A percentile compares a stretch with the other conserved stretches of the same genome.
Conservation (phyloP, 805 yeast genomes). For the Candida morakotiae region DNA sequence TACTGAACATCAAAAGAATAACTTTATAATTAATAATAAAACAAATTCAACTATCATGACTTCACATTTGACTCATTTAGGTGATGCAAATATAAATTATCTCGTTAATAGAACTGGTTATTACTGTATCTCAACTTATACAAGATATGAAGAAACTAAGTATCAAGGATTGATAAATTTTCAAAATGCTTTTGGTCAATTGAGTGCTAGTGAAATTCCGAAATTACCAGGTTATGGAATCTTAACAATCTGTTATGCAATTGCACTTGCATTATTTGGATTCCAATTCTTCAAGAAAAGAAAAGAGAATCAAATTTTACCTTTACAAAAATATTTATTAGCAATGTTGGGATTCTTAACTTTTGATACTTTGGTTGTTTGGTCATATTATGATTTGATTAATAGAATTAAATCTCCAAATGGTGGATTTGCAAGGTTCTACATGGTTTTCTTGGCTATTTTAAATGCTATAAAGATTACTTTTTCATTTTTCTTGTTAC, state of each 20-base stretch:
- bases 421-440: slow-evolving; percentile 58
- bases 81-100: slow-evolving; percentile 60
- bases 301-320: slow-evolving; percentile 68
- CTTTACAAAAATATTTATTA: slow-evolving; percentile 85
- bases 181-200: slow-evolving; percentile 87
- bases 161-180: slow-evolving; percentile 73
- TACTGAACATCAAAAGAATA: slow-evolving; percentile 48
- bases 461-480: slow-evolving; percentile 79
- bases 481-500: slow-evolving; percentile 79
- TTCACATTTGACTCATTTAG: slow-evolving; percentile 50
- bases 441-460: slow-evolving; percentile 73
- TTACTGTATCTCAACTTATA: slow-evolving; percentile 80
- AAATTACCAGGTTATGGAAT: slow-evolving; percentile 86
- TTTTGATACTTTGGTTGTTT: slow-evolving; percentile 76
- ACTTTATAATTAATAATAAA: slow-evolving; percentile 53
- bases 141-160: slow-evolving; percentile 34
- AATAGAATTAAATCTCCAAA: slow-evolving; percentile 51
- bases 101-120: slow-evolving; percentile 75
- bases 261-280: slow-evolving; percentile 75
- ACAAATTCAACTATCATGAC: slow-evolving; percentile 55
- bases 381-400: slow-evolving; percentile 87
- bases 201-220: slow-evolving; percentile 88
- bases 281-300: slow-evolving; percentile 84
- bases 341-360: slow-evolving; percentile 82
- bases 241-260: slow-evolving; percentile 77